Evolutionary conservation across 2,329 filamentous ascomycete genomes (phyloP).

Genomic region (Penicillium sp.): DNA sequence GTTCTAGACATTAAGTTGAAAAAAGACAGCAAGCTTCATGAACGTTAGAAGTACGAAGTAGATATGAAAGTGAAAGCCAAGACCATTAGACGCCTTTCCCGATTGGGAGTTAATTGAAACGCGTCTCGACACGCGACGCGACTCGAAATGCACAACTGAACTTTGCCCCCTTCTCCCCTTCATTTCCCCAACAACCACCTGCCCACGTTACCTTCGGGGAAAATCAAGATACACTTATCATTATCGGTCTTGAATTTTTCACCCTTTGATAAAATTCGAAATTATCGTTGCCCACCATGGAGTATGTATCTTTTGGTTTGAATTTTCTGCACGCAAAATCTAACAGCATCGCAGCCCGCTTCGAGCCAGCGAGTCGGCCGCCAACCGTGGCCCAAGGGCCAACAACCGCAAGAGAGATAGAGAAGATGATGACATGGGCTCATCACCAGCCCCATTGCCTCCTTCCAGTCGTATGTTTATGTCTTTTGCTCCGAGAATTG

Average conservation of each 20-base stretch:
- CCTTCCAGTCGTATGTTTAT: slow-evolving; percentile 62
- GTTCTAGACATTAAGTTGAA: no score
- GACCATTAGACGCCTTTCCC: slow-evolving; percentile 19
- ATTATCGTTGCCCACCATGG: slow-evolving; percentile 28
- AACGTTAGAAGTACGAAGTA: not conserved
- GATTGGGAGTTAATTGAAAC: slow-evolving; percentile 38
- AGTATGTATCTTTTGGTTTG: slow-evolving; percentile 23
- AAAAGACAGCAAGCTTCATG: not conserved
- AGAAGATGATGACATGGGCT: slow-evolving; percentile 62
- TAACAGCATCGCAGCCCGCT: slow-evolving; percentile 55
- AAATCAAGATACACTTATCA: not conserved
- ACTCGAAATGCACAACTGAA: slow-evolving; percentile 5
- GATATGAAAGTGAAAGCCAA: not conserved
- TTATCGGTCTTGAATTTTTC: not conserved
- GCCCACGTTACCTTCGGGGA: slow-evolving; percentile 1
- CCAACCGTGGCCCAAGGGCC: slow-evolving; percentile 69
- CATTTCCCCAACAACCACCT: slow-evolving; percentile 13
- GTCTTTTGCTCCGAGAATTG: slow-evolving; percentile 12
- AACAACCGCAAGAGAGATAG: slow-evolving; percentile 64
- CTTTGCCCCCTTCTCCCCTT: slow-evolving; percentile 19
- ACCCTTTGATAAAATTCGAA: not conserved
- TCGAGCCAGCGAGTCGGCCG: slow-evolving; percentile 76
- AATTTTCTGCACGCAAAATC: slow-evolving; percentile 7
- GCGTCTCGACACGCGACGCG: slow-evolving; percentile 25
- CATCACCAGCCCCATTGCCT: slow-evolving; percentile 57